Evolutionary conservation across 1,284 basidiomycete species (phyloP), one percentile per base, ranked within the genome.

Genomic region (Sanghuangporus baumii): DNA sequence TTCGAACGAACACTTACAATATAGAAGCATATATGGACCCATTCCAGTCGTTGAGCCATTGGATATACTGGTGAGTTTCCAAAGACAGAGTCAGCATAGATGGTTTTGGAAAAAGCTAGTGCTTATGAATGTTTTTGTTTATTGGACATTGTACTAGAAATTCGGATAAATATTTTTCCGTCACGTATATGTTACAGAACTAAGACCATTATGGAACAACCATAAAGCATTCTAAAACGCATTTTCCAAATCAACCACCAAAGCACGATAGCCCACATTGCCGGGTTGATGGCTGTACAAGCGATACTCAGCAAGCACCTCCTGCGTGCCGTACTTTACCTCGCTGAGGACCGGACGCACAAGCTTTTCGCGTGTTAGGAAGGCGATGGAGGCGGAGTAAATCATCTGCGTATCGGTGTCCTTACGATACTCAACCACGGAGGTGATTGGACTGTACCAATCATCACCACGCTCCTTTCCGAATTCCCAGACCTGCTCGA

Each of bases 401-500:
- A 57, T 41, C 11, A 57, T 8, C 14, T 57, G 56, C 31, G 56
- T 57, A 31, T 57, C 31, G 8, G 56, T 57, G 31, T 57, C 56
- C 18, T 57, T n/a, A n/a, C 56, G 56, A 34, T 57, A 46, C 18
- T 57, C 56, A 46, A 57, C 34, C n/a, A 57, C 56, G 43, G 56
- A 57, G n/a, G 56, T 57, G 43, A 57, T 46, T n/a, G 56, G 56
- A 41, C 56, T 57, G 18, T 57, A 57, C 56, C 56, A 57, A 14
- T 57, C 41, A 26, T 57, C 56, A 11, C 56, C 56, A 18, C 56
- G 38, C 9, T 57, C 56, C 38, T 57, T 57, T 14, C 56, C 56
- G 34, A 43, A 57, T 34, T 57, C 56, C 56, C 56, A 57, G 20
- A 57, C 38, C 38, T 57, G 56, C 23, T 57, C 38, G 20, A 57